Conservation (phyloP, 2,329 filamentous ascomycete genomes). For the Uncinocarpus reesii region DNA sequence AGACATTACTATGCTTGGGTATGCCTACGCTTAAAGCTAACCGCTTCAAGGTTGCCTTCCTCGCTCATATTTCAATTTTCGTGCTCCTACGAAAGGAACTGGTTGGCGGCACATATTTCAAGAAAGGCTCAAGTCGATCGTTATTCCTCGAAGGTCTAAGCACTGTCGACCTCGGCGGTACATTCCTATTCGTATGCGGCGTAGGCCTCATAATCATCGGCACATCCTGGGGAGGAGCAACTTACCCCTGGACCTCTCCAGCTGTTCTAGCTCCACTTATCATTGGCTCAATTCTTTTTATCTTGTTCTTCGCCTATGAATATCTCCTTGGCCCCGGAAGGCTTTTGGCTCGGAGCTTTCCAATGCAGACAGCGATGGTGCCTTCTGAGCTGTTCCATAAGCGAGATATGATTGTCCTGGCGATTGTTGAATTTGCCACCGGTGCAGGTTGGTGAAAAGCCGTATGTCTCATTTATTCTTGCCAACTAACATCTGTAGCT, state of each 20-base stretch:
- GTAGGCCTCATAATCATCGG: constrained; percentile 46
- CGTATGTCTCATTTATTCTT: constrained; percentile 46
- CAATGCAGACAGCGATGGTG: constrained; percentile 52
- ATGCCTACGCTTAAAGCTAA: no score
- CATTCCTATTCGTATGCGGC: constrained; percentile 47
- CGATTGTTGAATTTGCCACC: constrained; percentile 50
- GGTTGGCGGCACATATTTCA: constrained; percentile 41
- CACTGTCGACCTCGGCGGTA: constrained; percentile 49
- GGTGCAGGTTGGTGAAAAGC: constrained; percentile 41
- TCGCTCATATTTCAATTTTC: constrained; percentile 46
- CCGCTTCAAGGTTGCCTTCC: constrained; percentile 39
- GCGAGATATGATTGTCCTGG: constrained; percentile 52
- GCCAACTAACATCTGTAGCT: constrained; percentile 44
- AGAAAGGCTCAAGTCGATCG: constrained; percentile 24
- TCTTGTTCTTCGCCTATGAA: constrained; percentile 43
- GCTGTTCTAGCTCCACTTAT: constrained; percentile 43
- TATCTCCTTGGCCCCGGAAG: constrained; percentile 45
- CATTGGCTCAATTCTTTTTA: constrained; percentile 36
- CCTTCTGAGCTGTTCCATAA: constrained; percentile 49
- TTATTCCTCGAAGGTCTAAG: constrained; percentile 40
- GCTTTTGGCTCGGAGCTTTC: constrained; percentile 40
- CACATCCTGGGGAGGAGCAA: constrained; percentile 47
- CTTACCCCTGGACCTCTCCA: constrained; percentile 43
- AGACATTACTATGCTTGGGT: no score
- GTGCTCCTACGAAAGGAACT: constrained; percentile 51